Conservation (phyloP, 768 basidiomycete genomes). For the Lactifluus pinguis region DNA sequence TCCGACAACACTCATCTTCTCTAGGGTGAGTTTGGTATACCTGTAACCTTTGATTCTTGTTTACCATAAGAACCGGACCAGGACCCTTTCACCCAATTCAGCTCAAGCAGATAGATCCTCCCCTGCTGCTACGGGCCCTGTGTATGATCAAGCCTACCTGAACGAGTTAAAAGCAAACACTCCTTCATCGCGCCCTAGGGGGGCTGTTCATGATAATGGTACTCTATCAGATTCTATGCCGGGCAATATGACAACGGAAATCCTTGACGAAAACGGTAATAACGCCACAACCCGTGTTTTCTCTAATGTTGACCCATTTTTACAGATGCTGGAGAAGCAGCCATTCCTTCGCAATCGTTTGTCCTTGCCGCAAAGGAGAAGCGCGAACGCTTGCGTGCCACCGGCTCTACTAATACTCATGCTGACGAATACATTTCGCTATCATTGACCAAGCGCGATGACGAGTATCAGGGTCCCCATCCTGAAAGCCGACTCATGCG, state of each 20-base stretch:
- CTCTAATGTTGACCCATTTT: constrained; percentile 19
- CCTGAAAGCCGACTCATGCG: constrained; percentile 74
- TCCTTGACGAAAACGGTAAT: constrained; percentile 6
- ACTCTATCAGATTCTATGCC: constrained; percentile 36
- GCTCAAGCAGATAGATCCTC: constrained; percentile 21
- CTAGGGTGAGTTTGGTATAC: constrained; percentile 13
- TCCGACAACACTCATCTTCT: constrained; percentile 43
- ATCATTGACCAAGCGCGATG: constrained; percentile 48
- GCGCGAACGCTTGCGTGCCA: constrained; percentile 55
- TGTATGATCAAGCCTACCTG: constrained; percentile 66
- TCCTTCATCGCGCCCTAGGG: constrained; percentile 43
- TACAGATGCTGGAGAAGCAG: constrained; percentile 32
- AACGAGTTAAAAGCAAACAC: constrained; percentile 75
- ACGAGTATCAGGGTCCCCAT: constrained; percentile 62
- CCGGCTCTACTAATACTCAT: constrained; percentile 28
- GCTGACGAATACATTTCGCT: constrained; percentile 73
- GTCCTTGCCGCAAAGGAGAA: constrained; percentile 68
- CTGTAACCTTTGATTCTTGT: constrained; percentile 1
- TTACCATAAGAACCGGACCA: neutral
- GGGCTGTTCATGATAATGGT: constrained; percentile 39
- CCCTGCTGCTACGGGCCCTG: constrained; percentile 40
- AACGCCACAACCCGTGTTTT: constrained; percentile 15
- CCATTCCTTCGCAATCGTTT: constrained; percentile 62
- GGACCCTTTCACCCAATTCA: neutral
- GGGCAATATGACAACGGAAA: neutral